Conservation (phyloP, 257 asterid species). For the Primulina eburnea region DNA sequence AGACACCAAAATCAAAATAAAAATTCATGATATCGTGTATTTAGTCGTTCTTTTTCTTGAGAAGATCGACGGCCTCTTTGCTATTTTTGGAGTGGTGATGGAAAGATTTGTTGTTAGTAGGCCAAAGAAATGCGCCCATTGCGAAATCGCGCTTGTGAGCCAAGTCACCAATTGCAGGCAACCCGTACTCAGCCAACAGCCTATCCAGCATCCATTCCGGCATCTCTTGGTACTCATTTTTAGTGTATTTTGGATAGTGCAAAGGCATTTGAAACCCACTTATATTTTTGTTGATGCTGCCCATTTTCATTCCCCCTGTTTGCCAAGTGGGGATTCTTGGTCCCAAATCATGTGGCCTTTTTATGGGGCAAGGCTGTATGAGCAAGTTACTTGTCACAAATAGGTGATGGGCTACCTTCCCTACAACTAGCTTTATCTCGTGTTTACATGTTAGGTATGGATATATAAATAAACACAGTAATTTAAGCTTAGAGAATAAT, state of each 20-base stretch:
- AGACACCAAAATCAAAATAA: background rate
- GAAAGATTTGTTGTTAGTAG: constrained; percentile 21
- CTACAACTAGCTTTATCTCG: background rate
- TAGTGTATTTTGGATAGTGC: constrained; percentile 48
- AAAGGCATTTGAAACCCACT: constrained; percentile 46
- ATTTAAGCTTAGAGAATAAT: too few species aligned
- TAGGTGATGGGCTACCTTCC: constrained; percentile 44
- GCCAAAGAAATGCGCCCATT: constrained; percentile 57
- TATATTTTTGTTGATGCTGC: constrained; percentile 13
- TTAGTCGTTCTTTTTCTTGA: constrained; percentile 6
- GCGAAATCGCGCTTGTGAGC: constrained; percentile 43
- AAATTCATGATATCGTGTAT: background rate
- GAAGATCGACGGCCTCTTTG: background rate
- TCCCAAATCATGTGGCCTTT: background rate
- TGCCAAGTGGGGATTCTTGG: background rate
- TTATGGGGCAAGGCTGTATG: constrained; percentile 10
- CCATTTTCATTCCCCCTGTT: constrained; percentile 12
- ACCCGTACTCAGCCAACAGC: constrained; percentile 50
- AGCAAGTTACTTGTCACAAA: constrained; percentile 30
- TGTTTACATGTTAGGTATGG: background rate
- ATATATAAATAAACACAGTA: too few species aligned
- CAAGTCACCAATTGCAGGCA: constrained; percentile 40
- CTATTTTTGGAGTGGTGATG: background rate
- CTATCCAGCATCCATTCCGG: constrained; percentile 46
- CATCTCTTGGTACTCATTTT: constrained; percentile 49